Conservation (phyloP, 2,329 filamentous ascomycete genomes). For the Penicillium corylophilum region DNA sequence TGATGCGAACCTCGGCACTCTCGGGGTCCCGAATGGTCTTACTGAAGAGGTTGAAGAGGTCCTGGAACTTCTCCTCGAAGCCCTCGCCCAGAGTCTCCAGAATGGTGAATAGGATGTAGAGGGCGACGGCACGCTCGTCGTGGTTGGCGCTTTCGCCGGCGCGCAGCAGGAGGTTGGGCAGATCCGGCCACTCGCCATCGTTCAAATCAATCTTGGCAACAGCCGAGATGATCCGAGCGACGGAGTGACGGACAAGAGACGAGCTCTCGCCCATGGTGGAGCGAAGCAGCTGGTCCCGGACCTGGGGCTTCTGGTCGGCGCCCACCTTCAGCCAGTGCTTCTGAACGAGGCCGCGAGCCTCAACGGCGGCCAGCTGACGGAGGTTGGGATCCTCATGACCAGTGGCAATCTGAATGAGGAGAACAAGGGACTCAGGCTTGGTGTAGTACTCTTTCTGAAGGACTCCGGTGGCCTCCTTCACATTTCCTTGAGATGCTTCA, state of each 20-base stretch:
- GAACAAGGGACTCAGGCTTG: conserved; percentile 76
- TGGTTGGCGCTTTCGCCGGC: conserved; percentile 74
- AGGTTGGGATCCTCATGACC: conserved; percentile 70
- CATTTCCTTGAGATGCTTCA: conserved; percentile 79
- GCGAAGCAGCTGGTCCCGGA: conserved; percentile 80
- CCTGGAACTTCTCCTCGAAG: conserved; percentile 76
- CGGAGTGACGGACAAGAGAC: conserved; percentile 76
- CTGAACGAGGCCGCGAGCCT: conserved; percentile 75
- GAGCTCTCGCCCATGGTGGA: conserved; percentile 77
- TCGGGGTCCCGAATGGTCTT: conserved; percentile 87
- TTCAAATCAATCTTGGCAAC: conserved; percentile 85
- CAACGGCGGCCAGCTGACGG: conserved; percentile 87
- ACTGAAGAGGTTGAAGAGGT: conserved; percentile 79
- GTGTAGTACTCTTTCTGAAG: conserved; percentile 93
- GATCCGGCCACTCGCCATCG: conserved; percentile 79
- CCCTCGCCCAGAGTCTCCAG: conserved; percentile 83
- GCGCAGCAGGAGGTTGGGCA: conserved; percentile 75
- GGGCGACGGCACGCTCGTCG: conserved; percentile 81
- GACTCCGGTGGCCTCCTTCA: conserved; percentile 85
- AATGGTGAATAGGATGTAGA: conserved; percentile 90
- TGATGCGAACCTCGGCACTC: conserved; percentile 89
- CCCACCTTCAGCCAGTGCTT: conserved; percentile 82
- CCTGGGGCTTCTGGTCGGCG: conserved; percentile 72
- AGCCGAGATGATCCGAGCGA: conserved; percentile 81
- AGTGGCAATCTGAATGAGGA: conserved; percentile 84